A percentile compares a stretch with the other conserved stretches of the same genome.
Conservation (phyloP, 2,329 filamentous ascomycete species). For the Monilinia vaccinii-corymbosi region DNA sequence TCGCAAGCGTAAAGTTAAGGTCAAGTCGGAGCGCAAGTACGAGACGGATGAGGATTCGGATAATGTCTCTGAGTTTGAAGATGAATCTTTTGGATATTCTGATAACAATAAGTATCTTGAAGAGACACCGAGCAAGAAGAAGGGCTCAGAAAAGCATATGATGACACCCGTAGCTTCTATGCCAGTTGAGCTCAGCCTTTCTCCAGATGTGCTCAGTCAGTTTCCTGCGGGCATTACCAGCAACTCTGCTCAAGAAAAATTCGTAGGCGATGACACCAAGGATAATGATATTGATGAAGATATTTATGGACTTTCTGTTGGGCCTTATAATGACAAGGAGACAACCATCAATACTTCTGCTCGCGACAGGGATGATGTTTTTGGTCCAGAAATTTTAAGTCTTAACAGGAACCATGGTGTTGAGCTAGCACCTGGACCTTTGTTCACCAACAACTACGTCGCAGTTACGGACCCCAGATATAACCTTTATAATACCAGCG, state of each 20-base stretch:
- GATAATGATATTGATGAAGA: neutral
- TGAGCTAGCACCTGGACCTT: neutral
- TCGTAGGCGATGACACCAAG: neutral
- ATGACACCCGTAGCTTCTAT: neutral
- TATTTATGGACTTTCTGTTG: neutral
- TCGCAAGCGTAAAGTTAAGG: conserved; percentile 5
- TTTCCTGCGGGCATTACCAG: neutral
- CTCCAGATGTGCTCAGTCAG: neutral
- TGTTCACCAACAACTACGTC: neutral
- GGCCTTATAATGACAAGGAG: neutral
- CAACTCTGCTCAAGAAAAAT: neutral
- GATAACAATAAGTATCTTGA: neutral
- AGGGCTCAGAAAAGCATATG: neutral
- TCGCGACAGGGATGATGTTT: neutral
- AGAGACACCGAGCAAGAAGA: conserved; percentile 4
- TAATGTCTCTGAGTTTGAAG: neutral
- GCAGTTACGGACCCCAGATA: neutral
- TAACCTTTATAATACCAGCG: neutral
- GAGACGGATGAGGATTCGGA: neutral
- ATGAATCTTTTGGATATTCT: neutral
- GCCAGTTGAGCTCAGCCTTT: neutral
- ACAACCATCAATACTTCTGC: neutral
- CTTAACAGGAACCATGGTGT: neutral
- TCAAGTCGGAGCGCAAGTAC: neutral
- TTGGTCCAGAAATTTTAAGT: neutral